Percentiles rank a stretch among this genome's conserved stretches.
Evolutionary conservation across 768 basidiomycete genomes (phyloP).

Genomic region (Megacollybia marginata): DNA sequence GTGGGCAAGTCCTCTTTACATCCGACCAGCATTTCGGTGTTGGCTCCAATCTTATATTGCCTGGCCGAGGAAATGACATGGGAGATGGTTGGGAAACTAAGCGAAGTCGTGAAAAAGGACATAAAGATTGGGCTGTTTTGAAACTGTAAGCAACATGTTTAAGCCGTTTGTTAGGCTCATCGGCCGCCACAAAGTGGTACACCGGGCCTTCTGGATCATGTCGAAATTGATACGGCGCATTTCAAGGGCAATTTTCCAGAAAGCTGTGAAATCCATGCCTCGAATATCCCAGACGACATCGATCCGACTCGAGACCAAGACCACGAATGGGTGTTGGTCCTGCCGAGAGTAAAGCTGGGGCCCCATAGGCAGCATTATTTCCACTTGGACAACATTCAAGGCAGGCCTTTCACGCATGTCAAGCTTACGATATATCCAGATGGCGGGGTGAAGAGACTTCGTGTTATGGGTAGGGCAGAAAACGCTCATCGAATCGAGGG

Average conservation of each 20-base stretch:
- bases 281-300: conserved; percentile 26
- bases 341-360: conserved; percentile 74
- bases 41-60: conserved; percentile 85
- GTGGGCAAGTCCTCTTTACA: conserved; percentile 74
- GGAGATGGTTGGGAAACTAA: conserved; percentile 99
- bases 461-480: conserved; percentile 61
- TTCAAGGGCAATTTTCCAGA: conserved; percentile 97
- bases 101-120: conserved; percentile 69
- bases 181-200: conserved; percentile 45
- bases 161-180: conserved; percentile 3
- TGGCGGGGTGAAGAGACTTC: conserved; percentile 91
- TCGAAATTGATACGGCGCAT: conserved; percentile 90
- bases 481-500: conserved; percentile 1
- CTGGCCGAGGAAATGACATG: conserved; percentile 92
- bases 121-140: conserved; percentile 89
- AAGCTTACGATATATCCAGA: conserved; percentile 89
- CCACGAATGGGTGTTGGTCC: conserved; percentile 63
- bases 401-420: conserved; percentile 68
- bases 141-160: conserved; percentile 55
- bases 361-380: conserved; percentile 89
- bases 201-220: conserved; percentile 62
- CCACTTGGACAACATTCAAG: conserved; percentile 63
- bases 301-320: conserved; percentile 32
- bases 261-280: conserved; percentile 73
- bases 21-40: conserved; percentile 96